Evolutionary conservation across 2,329 filamentous ascomycete genomes (phyloP).

Genomic region (Fusarium sp.): DNA sequence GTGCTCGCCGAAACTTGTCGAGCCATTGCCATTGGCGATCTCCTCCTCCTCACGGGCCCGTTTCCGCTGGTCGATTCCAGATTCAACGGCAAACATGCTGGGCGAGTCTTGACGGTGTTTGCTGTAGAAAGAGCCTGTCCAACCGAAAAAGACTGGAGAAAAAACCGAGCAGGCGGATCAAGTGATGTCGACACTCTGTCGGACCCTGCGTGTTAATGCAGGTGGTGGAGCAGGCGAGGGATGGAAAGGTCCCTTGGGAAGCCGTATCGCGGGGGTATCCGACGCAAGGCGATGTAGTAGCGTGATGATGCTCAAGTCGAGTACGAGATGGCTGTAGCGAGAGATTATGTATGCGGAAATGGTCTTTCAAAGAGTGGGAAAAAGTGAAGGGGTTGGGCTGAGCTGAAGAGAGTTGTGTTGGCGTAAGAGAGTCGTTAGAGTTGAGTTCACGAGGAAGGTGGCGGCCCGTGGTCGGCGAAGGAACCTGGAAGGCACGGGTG

Average conservation of each 20-base stretch:
- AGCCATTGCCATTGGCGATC: slow-evolving; percentile 48
- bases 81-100: slow-evolving; percentile 53
- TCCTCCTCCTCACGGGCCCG: slow-evolving; percentile 60
- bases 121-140: slow-evolving; percentile 4
- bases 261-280: slow-evolving; percentile 32
- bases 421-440: slow-evolving; percentile 23
- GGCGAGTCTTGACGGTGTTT: slow-evolving; percentile 5
- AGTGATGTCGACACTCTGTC: slow-evolving; percentile 28
- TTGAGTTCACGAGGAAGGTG: slow-evolving; percentile 36
- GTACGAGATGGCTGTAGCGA: not conserved
- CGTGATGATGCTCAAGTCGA: slow-evolving; percentile 18
- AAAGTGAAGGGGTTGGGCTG: slow-evolving; percentile 24
- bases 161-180: slow-evolving; percentile 17
- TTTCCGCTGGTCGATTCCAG: slow-evolving; percentile 55
- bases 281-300: slow-evolving; percentile 23
- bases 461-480: slow-evolving; percentile 32
- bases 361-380: slow-evolving; percentile 7
- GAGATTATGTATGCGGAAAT: slow-evolving; percentile 21
- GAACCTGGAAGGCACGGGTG: slow-evolving; percentile 24
- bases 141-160: slow-evolving; percentile 15
- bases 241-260: slow-evolving; percentile 27
- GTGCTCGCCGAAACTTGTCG: slow-evolving; percentile 61
- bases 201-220: slow-evolving; percentile 41
- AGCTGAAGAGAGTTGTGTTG: slow-evolving; percentile 20
- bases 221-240: slow-evolving; percentile 41